Percentiles rank a stretch among this genome's conserved stretches.
Evolutionary conservation across 306 rosid genomes (phyloP).

Genomic region (Lagenaria siceraria): DNA sequence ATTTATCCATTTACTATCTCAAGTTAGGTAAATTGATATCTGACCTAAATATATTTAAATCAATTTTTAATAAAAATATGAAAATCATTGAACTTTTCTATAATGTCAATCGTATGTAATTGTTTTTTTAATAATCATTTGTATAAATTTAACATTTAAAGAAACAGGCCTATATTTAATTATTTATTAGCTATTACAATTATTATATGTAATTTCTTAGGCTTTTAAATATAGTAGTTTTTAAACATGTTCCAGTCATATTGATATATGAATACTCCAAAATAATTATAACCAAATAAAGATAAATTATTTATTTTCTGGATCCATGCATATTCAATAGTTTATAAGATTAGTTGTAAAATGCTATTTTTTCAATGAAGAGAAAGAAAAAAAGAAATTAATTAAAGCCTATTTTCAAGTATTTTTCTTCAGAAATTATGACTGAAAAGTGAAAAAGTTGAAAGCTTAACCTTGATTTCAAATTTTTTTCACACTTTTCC

Average conservation of each 20-base stretch:
- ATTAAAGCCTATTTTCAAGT: no score
- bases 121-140: no score
- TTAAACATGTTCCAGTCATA: not conserved
- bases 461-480: no score
- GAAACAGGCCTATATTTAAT: not conserved
- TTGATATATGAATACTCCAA: not conserved
- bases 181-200: not conserved
- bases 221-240: not conserved
- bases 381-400: no score
- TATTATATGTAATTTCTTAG: not conserved
- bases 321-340: not conserved
- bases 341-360: not conserved
- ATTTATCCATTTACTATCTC: not conserved
- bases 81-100: not conserved
- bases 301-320: not conserved
- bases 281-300: not conserved
- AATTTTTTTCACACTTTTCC: no score
- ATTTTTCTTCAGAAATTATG: no score
- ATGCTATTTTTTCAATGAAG: no score
- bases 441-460: no score
- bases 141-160: no score
- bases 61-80: not conserved
- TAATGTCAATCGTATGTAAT: not conserved
- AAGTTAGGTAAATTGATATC: not conserved
- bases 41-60: not conserved